Evolutionary conservation across 2,329 filamentous ascomycete genomes (phyloP).

Genomic region (Cytospora leucostoma): DNA sequence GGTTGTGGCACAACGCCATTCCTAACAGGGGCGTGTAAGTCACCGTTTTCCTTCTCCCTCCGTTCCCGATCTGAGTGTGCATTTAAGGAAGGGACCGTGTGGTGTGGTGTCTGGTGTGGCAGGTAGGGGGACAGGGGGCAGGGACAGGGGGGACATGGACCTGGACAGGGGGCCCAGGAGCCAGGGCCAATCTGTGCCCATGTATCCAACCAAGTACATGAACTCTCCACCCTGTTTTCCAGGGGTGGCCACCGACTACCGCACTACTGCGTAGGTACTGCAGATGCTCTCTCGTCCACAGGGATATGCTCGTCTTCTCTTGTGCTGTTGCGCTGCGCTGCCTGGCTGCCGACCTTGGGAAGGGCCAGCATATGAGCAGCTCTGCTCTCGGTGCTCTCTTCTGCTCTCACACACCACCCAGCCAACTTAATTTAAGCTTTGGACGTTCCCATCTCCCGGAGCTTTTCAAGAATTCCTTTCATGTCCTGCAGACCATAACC

Average conservation of each 20-base stretch:
- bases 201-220: conserved; percentile 1
- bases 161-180: not conserved
- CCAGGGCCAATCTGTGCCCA: not conserved
- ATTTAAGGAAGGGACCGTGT: conserved; percentile 21
- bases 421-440: conserved; percentile 28
- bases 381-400: conserved; percentile 1
- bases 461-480: conserved; percentile 18
- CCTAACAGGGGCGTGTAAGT: conserved; percentile 21
- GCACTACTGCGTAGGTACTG: not conserved
- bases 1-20: not conserved
- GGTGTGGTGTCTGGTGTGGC: conserved; percentile 19
- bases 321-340: conserved; percentile 2
- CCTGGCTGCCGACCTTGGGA: not conserved
- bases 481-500: conserved; percentile 15
- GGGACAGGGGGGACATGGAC: conserved; percentile 10
- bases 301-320: conserved; percentile 22
- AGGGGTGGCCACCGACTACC: conserved; percentile 21
- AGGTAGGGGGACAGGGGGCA: not conserved
- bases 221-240: conserved; percentile 13
- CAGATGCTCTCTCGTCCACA: conserved; percentile 7
- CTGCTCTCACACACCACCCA: conserved; percentile 13
- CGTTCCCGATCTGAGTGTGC: conserved; percentile 8
- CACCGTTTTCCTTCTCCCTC: conserved; percentile 22
- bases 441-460: conserved; percentile 22
- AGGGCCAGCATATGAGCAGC: too few relatives aligned